Base-by-base conservation (phyloP, 2,329 filamentous ascomycete genomes). In the Penicillium sp. region DNA sequence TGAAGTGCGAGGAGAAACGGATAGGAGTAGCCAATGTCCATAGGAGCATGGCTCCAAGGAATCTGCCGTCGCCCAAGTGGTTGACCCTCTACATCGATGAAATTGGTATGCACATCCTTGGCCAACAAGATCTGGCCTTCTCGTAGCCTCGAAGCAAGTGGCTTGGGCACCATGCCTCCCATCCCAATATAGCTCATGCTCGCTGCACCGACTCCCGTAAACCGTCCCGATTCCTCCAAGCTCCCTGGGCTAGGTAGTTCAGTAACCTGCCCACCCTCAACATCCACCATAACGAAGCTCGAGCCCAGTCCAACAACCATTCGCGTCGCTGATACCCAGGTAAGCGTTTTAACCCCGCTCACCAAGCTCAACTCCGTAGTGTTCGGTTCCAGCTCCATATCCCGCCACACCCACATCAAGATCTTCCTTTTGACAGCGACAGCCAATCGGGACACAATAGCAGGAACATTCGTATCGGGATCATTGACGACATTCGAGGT, bases 101-200 rank as follows among this genome's bases (percentile, higher is more conserved):
- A 99, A 50, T 97, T 78, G 1, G 92, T 96, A 71, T 97, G 96
- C 67, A 97, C 91, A 65, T 99, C 94, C 73, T 96, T 96, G n/a
- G 93, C 91, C n/a, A 99, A 81, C 55, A 99, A 77, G 70, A 97
- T 85, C 74, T 97, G 85, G 4, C 90, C 89, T 60, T 95, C 89
- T 2, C 85, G 84, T 12, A 99, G 81, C 63, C 88, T 88, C 6
- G 92, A 88, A 6, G 90, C 90, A 65, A 99, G 81, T 6, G 94
- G 95, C 68, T 90, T 95, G 1, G 94, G 93, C 53, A 93, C 90
- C 78, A 92, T 94, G 41, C 90, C 89, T 48, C 90, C 92, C 70
- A 97, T 87, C 1, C 93, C 93, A 84, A 97, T 96, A 69, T 97
- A 97, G 43, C 92, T 92, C 91, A 97, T 97, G 46, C 91, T 90